These are phyloP conservation scores for Chlorella sp. DNA, from an alignment of 139 green algal species.

Conservation along the genomic window DNA sequence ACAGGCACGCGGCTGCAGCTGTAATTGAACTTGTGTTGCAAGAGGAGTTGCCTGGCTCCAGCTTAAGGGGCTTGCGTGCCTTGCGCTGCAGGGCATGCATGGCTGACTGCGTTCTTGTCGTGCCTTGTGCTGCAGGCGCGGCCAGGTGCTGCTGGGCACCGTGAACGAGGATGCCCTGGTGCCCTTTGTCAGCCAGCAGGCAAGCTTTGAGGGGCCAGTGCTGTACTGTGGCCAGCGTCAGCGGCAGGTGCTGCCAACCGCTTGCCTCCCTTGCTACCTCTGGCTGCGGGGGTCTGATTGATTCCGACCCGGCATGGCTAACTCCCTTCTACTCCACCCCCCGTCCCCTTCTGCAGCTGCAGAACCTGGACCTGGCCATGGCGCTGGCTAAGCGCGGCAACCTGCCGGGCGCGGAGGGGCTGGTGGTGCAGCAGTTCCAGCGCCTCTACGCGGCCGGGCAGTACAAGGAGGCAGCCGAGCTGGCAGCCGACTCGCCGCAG, in stretches of 20 bases:
- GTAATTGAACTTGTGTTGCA: not conserved
- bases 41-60: too few species aligned
- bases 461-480: slow-evolving; percentile 98
- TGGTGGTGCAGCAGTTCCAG: slow-evolving; percentile 97
- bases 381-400: slow-evolving; percentile 91
- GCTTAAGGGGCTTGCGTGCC: too few species aligned
- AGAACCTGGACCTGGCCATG: slow-evolving; percentile 97
- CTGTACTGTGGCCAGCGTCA: too few species aligned
- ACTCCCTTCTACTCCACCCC: too few species aligned
- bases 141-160: slow-evolving; percentile 91
- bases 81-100: not conserved
- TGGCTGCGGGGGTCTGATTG: too few species aligned
- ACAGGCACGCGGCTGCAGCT: slow-evolving; percentile 54
- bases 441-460: slow-evolving; percentile 81
- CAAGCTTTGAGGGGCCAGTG: too few species aligned
- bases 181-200: slow-evolving; percentile 86
- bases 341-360: slow-evolving; percentile 63
- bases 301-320: too few species aligned
- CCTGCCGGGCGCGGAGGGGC: slow-evolving; percentile 93
- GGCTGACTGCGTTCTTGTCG: not conserved
- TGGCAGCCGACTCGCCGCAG: slow-evolving; percentile 89
- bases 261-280: too few species aligned
- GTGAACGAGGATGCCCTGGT: slow-evolving; percentile 96
- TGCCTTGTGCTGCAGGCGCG: slow-evolving; percentile 52
- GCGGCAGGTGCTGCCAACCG: too few species aligned